Evolutionary conservation across 139 green algal genomes (phyloP), one percentile per base, ranked within the genome.

Genomic region (Coelastrella sp.): DNA sequence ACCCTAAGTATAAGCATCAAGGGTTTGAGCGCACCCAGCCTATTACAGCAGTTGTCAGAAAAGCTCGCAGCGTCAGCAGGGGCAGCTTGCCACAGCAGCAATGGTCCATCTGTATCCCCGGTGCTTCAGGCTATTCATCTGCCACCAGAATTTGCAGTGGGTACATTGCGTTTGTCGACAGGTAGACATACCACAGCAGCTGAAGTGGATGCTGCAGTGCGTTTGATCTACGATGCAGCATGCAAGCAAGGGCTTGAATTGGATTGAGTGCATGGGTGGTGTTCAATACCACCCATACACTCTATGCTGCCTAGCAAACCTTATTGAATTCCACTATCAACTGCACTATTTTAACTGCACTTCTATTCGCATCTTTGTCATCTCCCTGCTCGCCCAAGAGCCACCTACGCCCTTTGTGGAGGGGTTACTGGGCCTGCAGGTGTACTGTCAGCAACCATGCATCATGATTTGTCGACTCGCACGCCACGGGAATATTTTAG

Each of bases 1-100:
- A 98, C 96, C 0, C 94, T 98, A 8, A 96, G 91, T 87, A 95
- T 98, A 35, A 93, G 90, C 82, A 93, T 98, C 7, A 83, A 82
- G 9, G 95, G 94, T 19, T 66, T 98, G 17, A 60, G 83, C 8
- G 94, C 90, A 0, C 88, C 81, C 0, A 63, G 78, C 9, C 85
- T 97, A 58, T 89, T 98, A 56, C 20, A 49, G 8, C 63, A 81
- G 66, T 87, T 98, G 83, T 74, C 68, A 0, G 89, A 92, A 5
- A 74, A 93, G 61, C 89, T 97, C 72, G 96, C 95, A 1, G 96
- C 96, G 0, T 96, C 93, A 7, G 95, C 95, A 1, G 96, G 95
- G 0, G 94, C 96, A 8, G 96, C 96, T 0, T 98, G 96, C 84
- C 96, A 98, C 91, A 93, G 92, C 35, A 66, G 24, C 8, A 81